Evolutionary conservation across 257 asterid genomes (phyloP).

Genomic region (Dorcoceras hygrometricum): DNA sequence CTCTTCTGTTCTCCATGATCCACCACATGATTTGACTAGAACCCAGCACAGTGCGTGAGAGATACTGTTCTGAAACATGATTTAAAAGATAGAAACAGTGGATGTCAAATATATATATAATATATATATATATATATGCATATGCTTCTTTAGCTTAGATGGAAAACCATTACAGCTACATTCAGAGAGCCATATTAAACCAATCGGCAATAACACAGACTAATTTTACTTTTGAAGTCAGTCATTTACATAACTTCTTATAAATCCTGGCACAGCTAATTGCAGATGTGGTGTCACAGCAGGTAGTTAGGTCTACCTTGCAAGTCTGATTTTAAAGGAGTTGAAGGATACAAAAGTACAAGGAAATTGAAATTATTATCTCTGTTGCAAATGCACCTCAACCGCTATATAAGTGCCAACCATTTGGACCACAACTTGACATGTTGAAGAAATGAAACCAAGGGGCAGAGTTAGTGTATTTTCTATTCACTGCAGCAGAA

Average conservation of each 20-base stretch:
- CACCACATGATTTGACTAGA: conserved; percentile 94
- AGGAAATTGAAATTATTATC: background rate
- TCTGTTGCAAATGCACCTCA: background rate
- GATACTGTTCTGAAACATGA: conserved; percentile 67
- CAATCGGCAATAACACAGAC: background rate
- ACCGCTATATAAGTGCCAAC: background rate
- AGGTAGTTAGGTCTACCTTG: background rate
- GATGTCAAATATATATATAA: conserved; percentile 19
- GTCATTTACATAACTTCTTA: background rate
- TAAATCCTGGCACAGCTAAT: background rate
- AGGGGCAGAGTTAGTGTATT: conserved; percentile 2
- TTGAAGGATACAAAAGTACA: background rate
- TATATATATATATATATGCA: too few species aligned
- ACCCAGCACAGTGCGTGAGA: conserved; percentile 82
- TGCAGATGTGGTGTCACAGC: background rate
- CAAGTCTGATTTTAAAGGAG: background rate
- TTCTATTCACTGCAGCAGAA: background rate
- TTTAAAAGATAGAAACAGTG: background rate
- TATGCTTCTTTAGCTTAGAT: conserved; percentile 3
- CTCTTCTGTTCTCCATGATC: conserved; percentile 98
- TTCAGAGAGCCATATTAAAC: conserved; percentile 2
- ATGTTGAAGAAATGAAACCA: background rate
- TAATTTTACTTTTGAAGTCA: background rate
- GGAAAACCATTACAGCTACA: background rate
- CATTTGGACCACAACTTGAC: background rate